phyloP scores from a whole-genome alignment of 352 stramenopile genomes.

The Sclerospora graminicola region DNA sequence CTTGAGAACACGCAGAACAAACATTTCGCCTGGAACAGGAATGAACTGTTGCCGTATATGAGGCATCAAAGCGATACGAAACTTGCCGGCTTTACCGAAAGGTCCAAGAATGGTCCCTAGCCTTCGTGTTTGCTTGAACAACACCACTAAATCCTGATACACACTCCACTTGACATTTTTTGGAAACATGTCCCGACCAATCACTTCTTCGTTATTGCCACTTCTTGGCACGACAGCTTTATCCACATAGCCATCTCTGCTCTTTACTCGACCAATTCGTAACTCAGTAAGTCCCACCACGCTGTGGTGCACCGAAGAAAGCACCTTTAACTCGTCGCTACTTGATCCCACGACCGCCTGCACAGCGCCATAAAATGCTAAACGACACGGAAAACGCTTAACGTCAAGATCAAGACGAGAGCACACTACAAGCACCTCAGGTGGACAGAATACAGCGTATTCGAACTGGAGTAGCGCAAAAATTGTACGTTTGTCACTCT shows the following conservation, averaged over 20 bases:
- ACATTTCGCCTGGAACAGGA: slow-evolving; percentile 26
- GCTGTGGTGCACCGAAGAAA: slow-evolving; percentile 3
- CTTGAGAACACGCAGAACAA: slow-evolving; percentile 61
- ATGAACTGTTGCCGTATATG: background rate
- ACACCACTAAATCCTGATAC: slow-evolving; percentile 37
- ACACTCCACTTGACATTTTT: slow-evolving; percentile 67
- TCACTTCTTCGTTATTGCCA: slow-evolving; percentile 22
- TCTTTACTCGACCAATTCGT: slow-evolving; percentile 54
- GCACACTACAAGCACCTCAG: slow-evolving; percentile 47
- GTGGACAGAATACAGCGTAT: slow-evolving; percentile 43
- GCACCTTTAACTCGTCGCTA: background rate
- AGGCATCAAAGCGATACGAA: slow-evolving; percentile 29
- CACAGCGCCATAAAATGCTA: slow-evolving; percentile 63
- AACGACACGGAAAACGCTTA: slow-evolving; percentile 46
- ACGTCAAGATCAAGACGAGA: slow-evolving; percentile 63
- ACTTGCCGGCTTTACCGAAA: slow-evolving; percentile 82
- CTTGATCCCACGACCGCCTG: slow-evolving; percentile 24
- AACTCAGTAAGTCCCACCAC: slow-evolving; percentile 23
- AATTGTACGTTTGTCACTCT: slow-evolving; percentile 5
- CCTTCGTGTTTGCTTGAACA: slow-evolving; percentile 26
- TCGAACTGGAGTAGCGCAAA: slow-evolving; percentile 69
- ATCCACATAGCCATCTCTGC: slow-evolving; percentile 48
- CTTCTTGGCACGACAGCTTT: slow-evolving; percentile 21
- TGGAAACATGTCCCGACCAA: slow-evolving; percentile 66
- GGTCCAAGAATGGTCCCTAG: slow-evolving; percentile 49